These are phyloP conservation scores for Aspergillus fumigatus DNA, from an alignment of 2,329 filamentous ascomycete species.

Conservation along the genomic window DNA sequence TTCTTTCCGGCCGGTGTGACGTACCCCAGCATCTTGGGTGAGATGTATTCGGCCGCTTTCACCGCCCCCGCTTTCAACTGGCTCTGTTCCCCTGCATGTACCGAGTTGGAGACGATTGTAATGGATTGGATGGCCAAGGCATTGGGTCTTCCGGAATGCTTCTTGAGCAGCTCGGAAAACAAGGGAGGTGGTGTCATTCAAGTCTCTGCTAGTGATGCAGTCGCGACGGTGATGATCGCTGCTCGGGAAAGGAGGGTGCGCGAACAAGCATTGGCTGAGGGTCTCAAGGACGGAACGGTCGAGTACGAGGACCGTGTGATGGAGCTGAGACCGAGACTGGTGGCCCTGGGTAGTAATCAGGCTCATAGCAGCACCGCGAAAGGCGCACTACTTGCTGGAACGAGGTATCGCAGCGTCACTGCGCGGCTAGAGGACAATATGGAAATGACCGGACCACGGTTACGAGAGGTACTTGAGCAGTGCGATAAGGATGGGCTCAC, in stretches of 20 bases:
- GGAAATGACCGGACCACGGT: slow-evolving; percentile 61
- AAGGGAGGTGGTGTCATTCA: slow-evolving; percentile 88
- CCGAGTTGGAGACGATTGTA: slow-evolving; percentile 87
- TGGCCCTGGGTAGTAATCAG: slow-evolving; percentile 74
- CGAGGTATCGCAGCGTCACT: slow-evolving; percentile 69
- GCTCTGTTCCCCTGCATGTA: slow-evolving; percentile 88
- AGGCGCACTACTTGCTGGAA: slow-evolving; percentile 77
- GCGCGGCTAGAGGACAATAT: slow-evolving; percentile 61
- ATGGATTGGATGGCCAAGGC: slow-evolving; percentile 86
- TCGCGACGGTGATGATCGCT: slow-evolving; percentile 81
- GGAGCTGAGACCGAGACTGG: slow-evolving; percentile 63
- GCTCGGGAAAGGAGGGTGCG: slow-evolving; percentile 75
- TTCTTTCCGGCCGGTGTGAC: slow-evolving; percentile 84
- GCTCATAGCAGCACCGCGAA: slow-evolving; percentile 84
- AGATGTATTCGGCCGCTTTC: slow-evolving; percentile 87
- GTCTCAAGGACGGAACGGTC: slow-evolving; percentile 40
- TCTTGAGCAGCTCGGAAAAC: slow-evolving; percentile 62
- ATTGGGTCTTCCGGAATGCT: slow-evolving; percentile 68
- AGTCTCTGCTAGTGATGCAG: slow-evolving; percentile 81
- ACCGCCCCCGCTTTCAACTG: slow-evolving; percentile 94
- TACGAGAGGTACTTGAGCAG: slow-evolving; percentile 60
- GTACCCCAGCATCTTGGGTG: slow-evolving; percentile 80
- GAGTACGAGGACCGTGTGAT: slow-evolving; percentile 68
- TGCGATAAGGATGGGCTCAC: slow-evolving; percentile 66
- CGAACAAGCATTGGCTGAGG: slow-evolving; percentile 51